Conservation (phyloP, 805 yeast species). For the Saturnispora saitoi region DNA sequence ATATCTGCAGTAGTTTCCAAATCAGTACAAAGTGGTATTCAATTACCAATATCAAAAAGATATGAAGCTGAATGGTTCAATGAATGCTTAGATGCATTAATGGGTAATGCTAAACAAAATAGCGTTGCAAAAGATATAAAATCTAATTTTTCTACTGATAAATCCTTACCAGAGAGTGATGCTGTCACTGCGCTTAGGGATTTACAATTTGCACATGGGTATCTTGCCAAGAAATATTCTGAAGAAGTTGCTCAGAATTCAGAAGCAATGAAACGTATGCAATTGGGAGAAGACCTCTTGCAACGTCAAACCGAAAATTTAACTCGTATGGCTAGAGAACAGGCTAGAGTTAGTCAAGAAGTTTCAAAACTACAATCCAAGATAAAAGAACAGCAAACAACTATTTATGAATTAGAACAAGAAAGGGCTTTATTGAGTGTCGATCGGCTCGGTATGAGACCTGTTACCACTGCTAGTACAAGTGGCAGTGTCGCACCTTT, state of each 20-base stretch:
- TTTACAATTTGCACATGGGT: constrained; percentile 62
- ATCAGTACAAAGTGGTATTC: constrained; percentile 35
- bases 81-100: constrained; percentile 20
- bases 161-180: background rate
- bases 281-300: constrained; percentile 32
- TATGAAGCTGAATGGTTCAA: constrained; percentile 26
- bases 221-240: constrained; percentile 58
- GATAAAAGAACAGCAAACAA: constrained; percentile 33
- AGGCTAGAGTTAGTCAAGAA: constrained; percentile 28
- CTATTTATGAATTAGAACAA: constrained; percentile 39
- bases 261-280: constrained; percentile 43
- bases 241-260: constrained; percentile 51
- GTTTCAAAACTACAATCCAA: constrained; percentile 22
- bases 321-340: constrained; percentile 29
- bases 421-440: background rate
- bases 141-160: background rate
- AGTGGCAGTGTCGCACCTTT: background rate
- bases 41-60: constrained; percentile 22
- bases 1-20: constrained; percentile 39
- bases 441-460: background rate
- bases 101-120: background rate
- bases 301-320: constrained; percentile 31
- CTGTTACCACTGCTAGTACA: background rate
- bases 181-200: constrained; percentile 50
- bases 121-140: background rate